Base-by-base conservation (phyloP, 345 rosid species). In the Anastatica hierochuntica region DNA sequence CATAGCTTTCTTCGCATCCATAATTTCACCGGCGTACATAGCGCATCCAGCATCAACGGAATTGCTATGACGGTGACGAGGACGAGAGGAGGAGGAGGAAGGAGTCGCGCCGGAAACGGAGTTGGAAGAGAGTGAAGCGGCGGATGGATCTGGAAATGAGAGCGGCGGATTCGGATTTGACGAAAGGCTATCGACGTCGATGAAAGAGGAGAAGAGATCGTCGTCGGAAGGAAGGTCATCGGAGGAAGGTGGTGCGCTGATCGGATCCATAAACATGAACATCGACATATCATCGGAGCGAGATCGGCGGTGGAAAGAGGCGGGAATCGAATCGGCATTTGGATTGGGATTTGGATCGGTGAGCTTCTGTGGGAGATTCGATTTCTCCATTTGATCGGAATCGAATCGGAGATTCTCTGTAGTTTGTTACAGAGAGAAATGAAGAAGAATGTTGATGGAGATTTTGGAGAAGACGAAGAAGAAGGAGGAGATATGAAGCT, bases 1-100 rank as follows among this genome's bases (percentile, higher is more conserved):
- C 85, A 84, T 81, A 12, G 88, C 88, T 47, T 81, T 84, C 55
- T 80, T 83, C 4, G 87, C 84, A 13, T 83, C 90, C 74, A 78
- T 62, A 38, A 77, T 57, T 36, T 78, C 90, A 6, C 56, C 56
- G 1, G 62, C 75, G 34, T 54, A 74, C 68, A 65, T 65, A 2
- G 71, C 63, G 51, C 73, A 49, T 18, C 69, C 73, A 4, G 80
- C 87, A 53, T 80, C 88, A 8, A 79, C 78, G 12, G 83, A 84
- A 43, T 77, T 78, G 72, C 83, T 79, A 41, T 80, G 76, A 30
- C 83, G 77, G 43, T 75, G 92, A 41, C 73, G 66, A 7, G 76
- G 69, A 51, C 72, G 49, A n/a, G 74, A 57, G 2, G 36, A 31
- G 36, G 36, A 31, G 1, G 56, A 62, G 0, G 45, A 31, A 10